Conservation (phyloP, 345 rosid species). For the Rubroshorea leprosula region DNA sequence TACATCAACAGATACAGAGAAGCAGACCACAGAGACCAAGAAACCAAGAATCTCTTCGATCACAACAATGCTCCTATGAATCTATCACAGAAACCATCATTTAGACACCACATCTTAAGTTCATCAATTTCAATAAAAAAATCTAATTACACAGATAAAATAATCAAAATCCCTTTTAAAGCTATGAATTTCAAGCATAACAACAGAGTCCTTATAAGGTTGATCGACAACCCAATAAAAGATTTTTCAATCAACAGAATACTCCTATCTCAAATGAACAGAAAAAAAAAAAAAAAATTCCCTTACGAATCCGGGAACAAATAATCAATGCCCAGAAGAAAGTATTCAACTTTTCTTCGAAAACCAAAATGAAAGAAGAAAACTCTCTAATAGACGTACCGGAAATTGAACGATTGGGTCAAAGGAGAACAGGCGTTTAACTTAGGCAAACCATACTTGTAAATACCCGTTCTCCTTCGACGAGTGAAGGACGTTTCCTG, state of each 20-base stretch:
- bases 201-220: no score
- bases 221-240: no score
- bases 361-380: not conserved
- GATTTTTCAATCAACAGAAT: no score
- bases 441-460: not conserved
- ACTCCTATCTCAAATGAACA: no score
- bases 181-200: no score
- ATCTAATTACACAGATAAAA: not conserved
- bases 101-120: not conserved
- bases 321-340: not conserved
- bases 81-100: slow-evolving; percentile 11
- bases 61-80: slow-evolving; percentile 17
- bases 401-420: not conserved
- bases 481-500: not conserved
- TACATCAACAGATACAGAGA: slow-evolving; percentile 55
- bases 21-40: slow-evolving; percentile 19
- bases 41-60: slow-evolving; percentile 25
- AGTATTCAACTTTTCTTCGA: no score
- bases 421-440: slow-evolving; percentile 15
- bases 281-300: not conserved
- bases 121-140: no score
- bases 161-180: no score
- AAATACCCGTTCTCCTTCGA: slow-evolving; percentile 12
- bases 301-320: not conserved
- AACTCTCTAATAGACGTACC: slow-evolving; percentile 4